phyloP scores from a whole-genome alignment of 2,329 filamentous ascomycete species.

The Diaporthe sp. region DNA sequence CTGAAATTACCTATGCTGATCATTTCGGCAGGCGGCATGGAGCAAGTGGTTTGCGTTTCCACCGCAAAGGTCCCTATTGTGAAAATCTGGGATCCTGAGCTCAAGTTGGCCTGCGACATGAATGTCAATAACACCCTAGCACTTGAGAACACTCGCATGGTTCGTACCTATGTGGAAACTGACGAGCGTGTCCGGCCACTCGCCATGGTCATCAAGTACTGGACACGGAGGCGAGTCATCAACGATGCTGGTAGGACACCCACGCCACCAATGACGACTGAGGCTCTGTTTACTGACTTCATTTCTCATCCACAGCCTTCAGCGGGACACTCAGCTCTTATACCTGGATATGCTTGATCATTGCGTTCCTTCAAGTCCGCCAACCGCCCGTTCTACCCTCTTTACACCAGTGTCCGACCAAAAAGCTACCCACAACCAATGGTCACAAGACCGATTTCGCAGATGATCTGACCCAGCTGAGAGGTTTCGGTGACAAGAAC shows the following conservation, averaged over 20 bases:
- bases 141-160: conserved; percentile 97
- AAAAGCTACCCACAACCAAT: conserved; percentile 72
- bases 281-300: conserved; percentile 19
- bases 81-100: conserved; percentile 97
- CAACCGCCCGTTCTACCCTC: conserved; percentile 87
- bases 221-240: conserved; percentile 91
- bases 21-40: conserved; percentile 85
- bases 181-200: conserved; percentile 91
- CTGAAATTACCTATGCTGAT: conserved; percentile 24
- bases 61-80: conserved; percentile 98
- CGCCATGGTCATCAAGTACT: conserved; percentile 98
- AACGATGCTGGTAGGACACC: conserved; percentile 91
- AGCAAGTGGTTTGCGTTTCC: conserved; percentile 94
- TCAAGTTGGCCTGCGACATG: conserved; percentile 93
- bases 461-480: conserved; percentile 83
- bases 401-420: conserved; percentile 80
- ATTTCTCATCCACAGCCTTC: conserved; percentile 71
- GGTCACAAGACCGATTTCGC: conserved; percentile 84
- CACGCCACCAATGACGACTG: neutral
- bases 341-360: conserved; percentile 98
- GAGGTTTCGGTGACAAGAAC: conserved; percentile 83
- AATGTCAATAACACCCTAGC: conserved; percentile 98
- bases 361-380: conserved; percentile 93
- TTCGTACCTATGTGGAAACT: conserved; percentile 94
- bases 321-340: conserved; percentile 97